Evolutionary conservation across 2,329 filamentous ascomycete species (phyloP), one percentile per base, ranked within the genome.

Genomic region (Coleophoma eucalyptorum): DNA sequence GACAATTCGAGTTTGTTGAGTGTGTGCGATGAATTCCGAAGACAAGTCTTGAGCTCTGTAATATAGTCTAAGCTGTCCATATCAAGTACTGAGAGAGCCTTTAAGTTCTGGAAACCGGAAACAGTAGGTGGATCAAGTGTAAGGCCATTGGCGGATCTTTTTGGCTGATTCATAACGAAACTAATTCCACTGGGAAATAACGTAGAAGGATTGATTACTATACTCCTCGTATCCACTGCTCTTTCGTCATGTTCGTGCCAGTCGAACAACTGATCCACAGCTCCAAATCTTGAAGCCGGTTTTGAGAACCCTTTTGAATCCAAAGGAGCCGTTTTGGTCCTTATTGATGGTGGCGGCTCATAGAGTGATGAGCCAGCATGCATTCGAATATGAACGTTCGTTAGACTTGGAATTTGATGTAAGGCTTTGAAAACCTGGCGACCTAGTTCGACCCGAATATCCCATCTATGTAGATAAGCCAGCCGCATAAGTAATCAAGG

Each of bases 371-470:
- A 70, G 2, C 81, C 81, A 4, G 72, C 69, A 53, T 84, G 82
- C 65, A 86, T 72, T 50, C 83, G 77, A 41, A 86, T 60, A 55
- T 83, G 78, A 12, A 86, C 59, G 52, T 77, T 68, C 50, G 73
- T 72, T 26, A 86, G 69, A 6, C 75, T 71, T 16, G 67, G 53
- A 50, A 84, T 79, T 33, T 71, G 65, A 60, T 84, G 81, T 11
- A 86, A 69, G 33, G 74, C 73, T 50, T 72, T 72, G 65, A 81
- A 85, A 4, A 86, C 74, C 1, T 74, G 74, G 5, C 79, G 71
- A 61, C 77, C 82, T 10, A 86, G 71, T 62, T 86, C 82, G 49
- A 86, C 77, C 6, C 80, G 75, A 49, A 85, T 79, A 61, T 86
- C 83, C 83, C 83, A 86, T 55, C 78, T 83, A 48, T 21, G 41